Evolutionary conservation across 805 yeast genomes (phyloP).

Genomic region (Starmerella scarabaei): DNA sequence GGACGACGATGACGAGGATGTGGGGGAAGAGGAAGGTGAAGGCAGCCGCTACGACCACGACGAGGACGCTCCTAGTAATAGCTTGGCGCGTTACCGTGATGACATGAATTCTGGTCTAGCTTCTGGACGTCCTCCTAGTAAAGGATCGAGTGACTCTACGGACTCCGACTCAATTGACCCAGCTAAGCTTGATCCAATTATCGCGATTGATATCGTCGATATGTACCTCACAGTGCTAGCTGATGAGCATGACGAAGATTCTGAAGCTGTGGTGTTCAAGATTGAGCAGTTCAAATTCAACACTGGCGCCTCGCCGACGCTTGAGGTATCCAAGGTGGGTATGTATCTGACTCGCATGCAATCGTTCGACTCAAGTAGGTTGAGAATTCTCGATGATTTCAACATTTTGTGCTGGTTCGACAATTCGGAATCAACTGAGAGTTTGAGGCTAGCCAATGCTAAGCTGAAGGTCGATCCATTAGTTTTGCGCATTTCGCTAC

Average conservation of each 20-base stretch:
- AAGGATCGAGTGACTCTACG: neutral
- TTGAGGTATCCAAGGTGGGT: slow-evolving; percentile 68
- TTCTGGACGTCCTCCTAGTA: neutral
- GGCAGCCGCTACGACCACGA: neutral
- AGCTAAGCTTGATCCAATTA: neutral
- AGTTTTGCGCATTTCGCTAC: slow-evolving; percentile 63
- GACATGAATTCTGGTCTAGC: too few relatives aligned
- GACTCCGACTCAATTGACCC: neutral
- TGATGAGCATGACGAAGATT: slow-evolving; percentile 50
- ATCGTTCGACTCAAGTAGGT: slow-evolving; percentile 42
- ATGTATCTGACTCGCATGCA: slow-evolving; percentile 75
- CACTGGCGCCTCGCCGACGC: slow-evolving; percentile 50
- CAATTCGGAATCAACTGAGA: slow-evolving; percentile 47
- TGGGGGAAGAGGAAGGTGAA: slow-evolving; percentile 1
- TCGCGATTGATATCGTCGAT: slow-evolving; percentile 50
- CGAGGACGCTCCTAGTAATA: too few relatives aligned
- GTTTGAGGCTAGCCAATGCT: slow-evolving; percentile 47
- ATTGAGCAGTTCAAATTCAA: slow-evolving; percentile 65
- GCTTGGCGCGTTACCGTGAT: too few relatives aligned
- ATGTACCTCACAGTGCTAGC: slow-evolving; percentile 71
- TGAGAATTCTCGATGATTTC: slow-evolving; percentile 80
- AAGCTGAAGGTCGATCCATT: slow-evolving; percentile 68
- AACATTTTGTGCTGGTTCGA: slow-evolving; percentile 66
- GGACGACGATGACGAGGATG: slow-evolving; percentile 15
- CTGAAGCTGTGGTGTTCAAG: slow-evolving; percentile 85